These are phyloP conservation scores for Penicillium brevicompactum DNA, from an alignment of 2,329 filamentous ascomycete genomes.

Conservation along the genomic window DNA sequence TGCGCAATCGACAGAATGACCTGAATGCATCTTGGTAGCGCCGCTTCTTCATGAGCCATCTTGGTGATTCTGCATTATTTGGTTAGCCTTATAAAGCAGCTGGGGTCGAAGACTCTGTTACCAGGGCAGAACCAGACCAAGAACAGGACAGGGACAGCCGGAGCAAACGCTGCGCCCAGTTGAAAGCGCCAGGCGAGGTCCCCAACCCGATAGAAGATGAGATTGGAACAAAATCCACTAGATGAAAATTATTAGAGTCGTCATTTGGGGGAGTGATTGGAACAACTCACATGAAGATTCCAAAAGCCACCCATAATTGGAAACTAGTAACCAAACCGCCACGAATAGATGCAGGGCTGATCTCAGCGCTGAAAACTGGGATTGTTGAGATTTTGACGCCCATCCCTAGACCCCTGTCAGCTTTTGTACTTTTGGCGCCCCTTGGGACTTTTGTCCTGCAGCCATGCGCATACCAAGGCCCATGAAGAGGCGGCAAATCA, in stretches of 20 bases:
- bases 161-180: constrained; percentile 42
- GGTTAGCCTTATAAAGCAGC: background rate
- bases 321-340: constrained; percentile 33
- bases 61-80: constrained; percentile 23
- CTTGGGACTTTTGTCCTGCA: background rate
- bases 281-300: constrained; percentile 26
- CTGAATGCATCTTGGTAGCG: constrained; percentile 28
- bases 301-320: constrained; percentile 30
- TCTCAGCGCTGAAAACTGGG: constrained; percentile 32
- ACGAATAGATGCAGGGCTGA: constrained; percentile 28
- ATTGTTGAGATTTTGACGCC: constrained; percentile 32
- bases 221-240: constrained; percentile 44
- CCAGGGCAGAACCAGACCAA: constrained; percentile 32
- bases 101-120: background rate
- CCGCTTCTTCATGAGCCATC: constrained; percentile 36
- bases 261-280: background rate
- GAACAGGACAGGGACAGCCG: constrained; percentile 45
- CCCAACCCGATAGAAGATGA: constrained; percentile 24
- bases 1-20: constrained; percentile 31
- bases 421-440: background rate
- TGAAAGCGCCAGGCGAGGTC: constrained; percentile 23
- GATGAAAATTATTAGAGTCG: background rate
- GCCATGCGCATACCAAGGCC: constrained; percentile 23
- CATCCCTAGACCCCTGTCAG: constrained; percentile 17
- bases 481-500: constrained; percentile 30